phyloP scores from a whole-genome alignment of 2,329 filamentous ascomycete species.

The Ophiostoma tasmaniense region DNA sequence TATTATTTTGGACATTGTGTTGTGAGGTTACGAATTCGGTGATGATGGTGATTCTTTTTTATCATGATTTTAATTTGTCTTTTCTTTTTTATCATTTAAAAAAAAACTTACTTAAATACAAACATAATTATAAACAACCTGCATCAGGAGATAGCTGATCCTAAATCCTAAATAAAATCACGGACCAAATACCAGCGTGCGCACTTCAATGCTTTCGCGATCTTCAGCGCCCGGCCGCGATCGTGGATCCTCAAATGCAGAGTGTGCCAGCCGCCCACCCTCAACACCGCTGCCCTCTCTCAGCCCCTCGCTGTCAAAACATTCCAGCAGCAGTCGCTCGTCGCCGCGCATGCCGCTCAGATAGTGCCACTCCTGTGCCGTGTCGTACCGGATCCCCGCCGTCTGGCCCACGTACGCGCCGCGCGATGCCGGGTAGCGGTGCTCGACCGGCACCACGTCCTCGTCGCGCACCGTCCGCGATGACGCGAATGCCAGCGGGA shows the following conservation, averaged over 20 bases:
- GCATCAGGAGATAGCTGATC: too few relatives aligned
- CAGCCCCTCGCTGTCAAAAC: conserved; percentile 58
- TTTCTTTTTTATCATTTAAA: too few relatives aligned
- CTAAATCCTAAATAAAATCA: conserved; percentile 29
- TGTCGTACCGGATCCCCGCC: conserved; percentile 55
- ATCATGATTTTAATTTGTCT: too few relatives aligned
- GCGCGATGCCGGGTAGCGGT: conserved; percentile 52
- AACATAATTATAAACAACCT: neutral
- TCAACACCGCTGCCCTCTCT: conserved; percentile 38
- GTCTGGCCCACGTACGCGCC: conserved; percentile 61
- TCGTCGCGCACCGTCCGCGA: conserved; percentile 50
- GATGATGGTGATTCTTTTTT: too few relatives aligned
- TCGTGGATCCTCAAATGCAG: conserved; percentile 69
- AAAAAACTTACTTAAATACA: neutral
- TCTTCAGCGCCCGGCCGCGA: conserved; percentile 60
- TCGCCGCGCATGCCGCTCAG: conserved; percentile 67
- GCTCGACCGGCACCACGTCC: conserved; percentile 64
- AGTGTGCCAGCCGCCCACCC: conserved; percentile 58
- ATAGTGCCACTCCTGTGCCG: conserved; percentile 66
- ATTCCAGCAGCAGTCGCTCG: conserved; percentile 69
- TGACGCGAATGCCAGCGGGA: conserved; percentile 61
- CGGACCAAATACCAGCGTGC: conserved; percentile 71
- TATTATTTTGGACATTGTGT: neutral
- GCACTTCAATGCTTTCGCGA: conserved; percentile 83
- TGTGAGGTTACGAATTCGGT: too few relatives aligned